Evolutionary conservation across 129 eudicot genomes (phyloP).

Genomic region (Heracleum sosnowskyi): DNA sequence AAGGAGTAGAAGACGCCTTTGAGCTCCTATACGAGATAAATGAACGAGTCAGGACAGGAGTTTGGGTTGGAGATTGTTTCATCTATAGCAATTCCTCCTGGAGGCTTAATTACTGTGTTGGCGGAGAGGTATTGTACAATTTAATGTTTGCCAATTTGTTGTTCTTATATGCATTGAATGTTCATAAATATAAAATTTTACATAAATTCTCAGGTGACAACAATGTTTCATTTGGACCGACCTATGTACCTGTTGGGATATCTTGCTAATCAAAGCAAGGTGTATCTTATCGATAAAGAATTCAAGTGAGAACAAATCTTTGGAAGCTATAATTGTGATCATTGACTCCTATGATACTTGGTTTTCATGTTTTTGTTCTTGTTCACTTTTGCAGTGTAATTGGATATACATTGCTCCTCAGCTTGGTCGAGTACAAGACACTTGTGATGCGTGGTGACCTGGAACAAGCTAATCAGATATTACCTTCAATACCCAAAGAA

Average conservation of each 20-base stretch:
- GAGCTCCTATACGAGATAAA: slow-evolving; percentile 75
- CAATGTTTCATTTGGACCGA: slow-evolving; percentile 98
- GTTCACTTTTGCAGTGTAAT: slow-evolving; percentile 51
- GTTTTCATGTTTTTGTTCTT: slow-evolving; percentile 7
- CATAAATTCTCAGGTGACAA: slow-evolving; percentile 61
- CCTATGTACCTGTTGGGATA: slow-evolving; percentile 98
- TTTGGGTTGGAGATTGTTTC: slow-evolving; percentile 99
- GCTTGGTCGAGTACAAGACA: slow-evolving; percentile 97
- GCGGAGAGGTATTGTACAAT: slow-evolving; percentile 75
- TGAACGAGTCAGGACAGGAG: slow-evolving; percentile 91
- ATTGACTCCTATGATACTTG: slow-evolving; percentile 10
- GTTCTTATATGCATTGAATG: neutral
- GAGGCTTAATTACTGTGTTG: slow-evolving; percentile 98
- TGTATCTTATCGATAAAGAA: slow-evolving; percentile 91
- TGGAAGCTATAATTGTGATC: neutral
- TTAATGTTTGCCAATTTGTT: neutral
- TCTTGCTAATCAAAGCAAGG: slow-evolving; percentile 93
- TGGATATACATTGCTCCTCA: slow-evolving; percentile 87
- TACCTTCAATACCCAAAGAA: slow-evolving; percentile 87
- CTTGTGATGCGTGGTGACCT: slow-evolving; percentile 98
- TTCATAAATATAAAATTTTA: neutral
- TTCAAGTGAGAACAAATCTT: slow-evolving; percentile 68
- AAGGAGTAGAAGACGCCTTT: slow-evolving; percentile 92
- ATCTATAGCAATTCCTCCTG: slow-evolving; percentile 90
- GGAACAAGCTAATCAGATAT: slow-evolving; percentile 74